Evolutionary conservation across 768 basidiomycete species (phyloP).

Genomic region (Termitomyces sp.): DNA sequence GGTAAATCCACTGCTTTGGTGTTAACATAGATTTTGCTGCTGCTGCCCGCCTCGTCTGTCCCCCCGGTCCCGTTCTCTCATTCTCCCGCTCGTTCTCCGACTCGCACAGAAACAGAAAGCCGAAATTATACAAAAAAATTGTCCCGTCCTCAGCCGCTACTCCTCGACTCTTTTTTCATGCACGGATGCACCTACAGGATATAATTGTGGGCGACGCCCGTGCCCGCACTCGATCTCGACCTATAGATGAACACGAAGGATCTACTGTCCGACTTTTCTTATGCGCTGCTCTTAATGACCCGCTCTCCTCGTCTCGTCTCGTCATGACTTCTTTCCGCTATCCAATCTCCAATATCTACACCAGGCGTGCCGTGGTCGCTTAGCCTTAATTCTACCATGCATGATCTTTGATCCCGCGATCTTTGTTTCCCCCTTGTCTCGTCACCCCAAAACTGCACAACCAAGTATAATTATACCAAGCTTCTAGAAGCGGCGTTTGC

Average conservation of each 20-base stretch:
- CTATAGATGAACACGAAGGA: conserved; percentile 21
- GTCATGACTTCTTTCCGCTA: conserved; percentile 35
- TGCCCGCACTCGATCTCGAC: conserved; percentile 29
- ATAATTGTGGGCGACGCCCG: background rate
- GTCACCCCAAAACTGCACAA: background rate
- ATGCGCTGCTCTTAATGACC: conserved; percentile 59
- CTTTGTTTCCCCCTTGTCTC: background rate
- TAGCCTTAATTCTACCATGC: conserved; percentile 2
- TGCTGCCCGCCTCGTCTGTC: conserved; percentile 10
- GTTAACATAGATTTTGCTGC: background rate
- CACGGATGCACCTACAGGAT: conserved; percentile 6
- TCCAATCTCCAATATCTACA: conserved; percentile 10
- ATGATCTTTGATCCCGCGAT: conserved; percentile 3
- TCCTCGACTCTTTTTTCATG: conserved; percentile 8
- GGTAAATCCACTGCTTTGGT: conserved; percentile 26
- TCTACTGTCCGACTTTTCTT: conserved; percentile 7
- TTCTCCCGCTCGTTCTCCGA: conserved; percentile 3
- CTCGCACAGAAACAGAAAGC: conserved; percentile 26
- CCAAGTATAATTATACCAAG: background rate
- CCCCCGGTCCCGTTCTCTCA: background rate
- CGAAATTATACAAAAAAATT: conserved; percentile 23
- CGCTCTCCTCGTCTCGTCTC: conserved; percentile 34
- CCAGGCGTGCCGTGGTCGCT: conserved; percentile 10
- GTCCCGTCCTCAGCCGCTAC: background rate
- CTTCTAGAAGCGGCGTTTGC: background rate